Evolutionary conservation across 805 yeast genomes (phyloP).

Genomic region (Ogataea corticis): DNA sequence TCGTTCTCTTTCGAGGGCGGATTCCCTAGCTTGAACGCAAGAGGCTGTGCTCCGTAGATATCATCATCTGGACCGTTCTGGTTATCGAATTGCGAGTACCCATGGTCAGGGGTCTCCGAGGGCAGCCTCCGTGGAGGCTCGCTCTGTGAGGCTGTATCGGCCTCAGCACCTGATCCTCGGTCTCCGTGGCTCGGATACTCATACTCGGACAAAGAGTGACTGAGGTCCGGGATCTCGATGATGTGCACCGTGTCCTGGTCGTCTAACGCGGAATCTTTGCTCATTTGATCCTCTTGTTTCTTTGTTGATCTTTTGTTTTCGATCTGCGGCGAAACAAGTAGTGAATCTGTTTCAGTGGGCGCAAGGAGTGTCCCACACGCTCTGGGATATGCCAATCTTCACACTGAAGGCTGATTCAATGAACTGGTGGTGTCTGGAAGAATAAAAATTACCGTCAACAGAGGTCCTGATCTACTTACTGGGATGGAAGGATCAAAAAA

Average conservation of each 20-base stretch:
- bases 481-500: too few species aligned
- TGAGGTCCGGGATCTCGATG: constrained; percentile 29
- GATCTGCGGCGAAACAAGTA: neutral
- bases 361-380: too few species aligned
- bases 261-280: neutral
- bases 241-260: constrained; percentile 8
- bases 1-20: constrained; percentile 11
- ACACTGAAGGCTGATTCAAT: too few species aligned
- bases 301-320: constrained; percentile 3
- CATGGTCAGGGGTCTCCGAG: neutral
- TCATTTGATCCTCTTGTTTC: neutral
- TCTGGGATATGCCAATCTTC: too few species aligned
- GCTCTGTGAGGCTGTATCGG: neutral
- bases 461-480: too few species aligned
- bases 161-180: too few species aligned
- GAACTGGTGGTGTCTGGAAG: too few species aligned
- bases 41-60: constrained; percentile 27
- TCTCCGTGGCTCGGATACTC: neutral
- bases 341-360: too few species aligned
- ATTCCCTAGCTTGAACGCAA: constrained; percentile 29
- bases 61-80: constrained; percentile 17
- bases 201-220: constrained; percentile 7
- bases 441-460: too few species aligned
- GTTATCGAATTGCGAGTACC: neutral
- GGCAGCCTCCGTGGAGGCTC: neutral